Base-by-base conservation (phyloP, 108 stramenopile species). In the Cylindrotheca closterium region DNA sequence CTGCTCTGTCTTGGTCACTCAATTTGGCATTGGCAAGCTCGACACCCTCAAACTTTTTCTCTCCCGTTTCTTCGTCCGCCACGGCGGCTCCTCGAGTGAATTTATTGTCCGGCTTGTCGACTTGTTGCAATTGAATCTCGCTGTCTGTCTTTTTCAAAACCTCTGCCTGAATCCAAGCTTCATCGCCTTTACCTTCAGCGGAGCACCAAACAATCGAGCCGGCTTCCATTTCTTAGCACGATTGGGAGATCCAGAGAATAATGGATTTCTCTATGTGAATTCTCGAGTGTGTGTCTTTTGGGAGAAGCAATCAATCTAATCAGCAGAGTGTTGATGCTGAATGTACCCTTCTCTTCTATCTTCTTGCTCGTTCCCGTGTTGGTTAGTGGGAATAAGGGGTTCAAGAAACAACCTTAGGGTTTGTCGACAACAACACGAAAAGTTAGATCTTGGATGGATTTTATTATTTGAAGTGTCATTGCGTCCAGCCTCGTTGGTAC, bases 201-300 rank as follows among this genome's bases (percentile, higher is more conserved):
- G 74, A 68, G 55, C 68, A 77, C 93, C 93, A 94, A 10, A 91
- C 93, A 59, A 71, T 68, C 21, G 88, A 81, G 52, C 93, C 93
- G 32, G 88, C 77, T 71, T 94, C 93, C 93, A 94, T 93, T 32
- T n/a, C n/a, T n/a, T n/a, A n/a, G n/a, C n/a, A n/a, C n/a, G n/a
- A n/a, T 47, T 70, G 23, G n/a, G 22, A n/a, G n/a, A n/a, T n/a
- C n/a, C n/a, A n/a, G n/a, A n/a, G n/a, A n/a, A n/a, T n/a, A n/a
- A n/a, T n/a, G n/a, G n/a, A n/a, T n/a, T n/a, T n/a, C n/a, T n/a
- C n/a, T n/a, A n/a, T n/a, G n/a, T n/a, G n/a, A n/a, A n/a, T n/a
- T 0, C 19, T 28, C 51, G 17, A 51, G 2, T 28, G 12, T 51
- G n/a, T n/a, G 15, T 51, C 1, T 28, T 12, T 28, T 51, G 51